Evolutionary conservation across 2,329 filamentous ascomycete genomes (phyloP).

Genomic region (Dryadomyces quercus-mongolicae): DNA sequence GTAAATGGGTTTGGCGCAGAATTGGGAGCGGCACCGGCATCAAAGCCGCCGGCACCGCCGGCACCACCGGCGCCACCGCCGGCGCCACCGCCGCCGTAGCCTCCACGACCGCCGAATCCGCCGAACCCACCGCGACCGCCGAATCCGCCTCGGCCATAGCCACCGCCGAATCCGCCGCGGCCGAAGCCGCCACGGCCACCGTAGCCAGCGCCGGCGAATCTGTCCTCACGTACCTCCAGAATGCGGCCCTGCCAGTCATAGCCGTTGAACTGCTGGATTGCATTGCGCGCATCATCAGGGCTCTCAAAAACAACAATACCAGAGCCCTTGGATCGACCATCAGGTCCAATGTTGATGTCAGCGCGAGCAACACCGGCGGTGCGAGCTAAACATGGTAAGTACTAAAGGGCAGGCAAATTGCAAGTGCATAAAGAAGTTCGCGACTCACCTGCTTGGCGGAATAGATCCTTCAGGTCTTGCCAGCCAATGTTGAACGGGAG

Average conservation of each 20-base stretch:
- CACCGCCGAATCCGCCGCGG: constrained; percentile 42
- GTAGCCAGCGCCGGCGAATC: constrained; percentile 58
- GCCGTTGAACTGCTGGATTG: constrained; percentile 95
- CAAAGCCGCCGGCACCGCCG: constrained; percentile 22
- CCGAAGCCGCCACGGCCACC: constrained; percentile 49
- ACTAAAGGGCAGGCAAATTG: background rate
- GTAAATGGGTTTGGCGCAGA: constrained; percentile 73
- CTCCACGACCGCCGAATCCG: constrained; percentile 32
- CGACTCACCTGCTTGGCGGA: constrained; percentile 85
- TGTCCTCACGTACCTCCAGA: constrained; percentile 91
- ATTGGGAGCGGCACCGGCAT: constrained; percentile 29
- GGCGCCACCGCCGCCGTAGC: constrained; percentile 33
- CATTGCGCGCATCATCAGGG: constrained; percentile 86
- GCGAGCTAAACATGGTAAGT: constrained; percentile 28
- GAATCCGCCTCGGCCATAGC: constrained; percentile 27
- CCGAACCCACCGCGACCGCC: constrained; percentile 31
- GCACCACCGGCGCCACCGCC: constrained; percentile 27
- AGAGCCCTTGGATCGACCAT: constrained; percentile 89
- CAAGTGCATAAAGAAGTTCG: background rate
- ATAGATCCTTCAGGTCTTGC: constrained; percentile 98
- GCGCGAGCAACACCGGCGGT: constrained; percentile 80
- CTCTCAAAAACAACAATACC: constrained; percentile 96
- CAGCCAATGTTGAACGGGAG: constrained; percentile 95
- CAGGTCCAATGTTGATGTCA: constrained; percentile 84
- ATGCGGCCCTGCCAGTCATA: constrained; percentile 95